phyloP scores from a whole-genome alignment of 2,329 filamentous ascomycete species.

The Whalleya microplaca region DNA sequence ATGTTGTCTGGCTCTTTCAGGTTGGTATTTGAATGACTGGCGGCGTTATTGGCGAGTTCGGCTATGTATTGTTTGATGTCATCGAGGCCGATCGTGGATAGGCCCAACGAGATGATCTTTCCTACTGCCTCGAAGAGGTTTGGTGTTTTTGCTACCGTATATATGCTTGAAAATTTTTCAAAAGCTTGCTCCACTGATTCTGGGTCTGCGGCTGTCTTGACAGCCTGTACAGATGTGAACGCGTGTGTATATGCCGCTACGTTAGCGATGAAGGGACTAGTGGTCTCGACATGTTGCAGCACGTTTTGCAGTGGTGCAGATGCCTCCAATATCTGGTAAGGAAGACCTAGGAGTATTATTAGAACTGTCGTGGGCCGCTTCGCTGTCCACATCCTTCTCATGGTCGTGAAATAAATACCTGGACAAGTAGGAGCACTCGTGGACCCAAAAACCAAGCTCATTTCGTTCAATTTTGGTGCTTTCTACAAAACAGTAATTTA shows the following conservation, averaged over 20 bases:
- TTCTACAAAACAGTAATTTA: neutral
- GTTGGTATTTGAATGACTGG: constrained; percentile 2
- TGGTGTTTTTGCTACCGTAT: neutral
- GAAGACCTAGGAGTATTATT: neutral
- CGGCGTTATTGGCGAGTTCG: neutral
- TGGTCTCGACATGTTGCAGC: neutral
- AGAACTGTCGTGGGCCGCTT: neutral
- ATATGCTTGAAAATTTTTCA: neutral
- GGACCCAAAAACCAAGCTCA: neutral
- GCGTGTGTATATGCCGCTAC: neutral
- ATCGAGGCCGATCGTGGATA: constrained; percentile 2
- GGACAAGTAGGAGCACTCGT: neutral
- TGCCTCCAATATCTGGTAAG: neutral
- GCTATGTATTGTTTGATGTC: neutral
- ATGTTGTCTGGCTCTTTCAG: neutral
- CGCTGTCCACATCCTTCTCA: neutral
- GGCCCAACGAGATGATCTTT: neutral
- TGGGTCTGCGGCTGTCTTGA: neutral
- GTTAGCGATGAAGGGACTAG: neutral
- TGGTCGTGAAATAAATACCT: neutral
- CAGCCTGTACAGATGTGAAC: neutral
- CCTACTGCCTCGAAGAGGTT: constrained; percentile 1
- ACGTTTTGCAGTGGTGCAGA: neutral
- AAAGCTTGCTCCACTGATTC: constrained; percentile 2
- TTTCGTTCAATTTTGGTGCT: neutral